phyloP scores from a whole-genome alignment of 2,329 filamentous ascomycete genomes.

The Eutypa lata region DNA sequence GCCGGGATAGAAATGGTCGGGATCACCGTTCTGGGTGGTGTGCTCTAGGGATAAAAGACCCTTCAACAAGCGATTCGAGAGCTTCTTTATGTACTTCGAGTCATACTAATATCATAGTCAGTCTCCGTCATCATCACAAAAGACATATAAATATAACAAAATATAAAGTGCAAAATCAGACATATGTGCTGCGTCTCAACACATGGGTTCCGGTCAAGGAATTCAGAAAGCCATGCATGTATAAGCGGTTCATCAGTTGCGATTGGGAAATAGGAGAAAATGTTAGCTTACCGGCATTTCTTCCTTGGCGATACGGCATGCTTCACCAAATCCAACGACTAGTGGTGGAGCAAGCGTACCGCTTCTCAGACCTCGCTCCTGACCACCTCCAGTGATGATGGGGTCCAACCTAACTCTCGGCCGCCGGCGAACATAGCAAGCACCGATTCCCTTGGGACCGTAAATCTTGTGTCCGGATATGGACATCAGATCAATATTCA shows the following conservation, averaged over 20 bases:
- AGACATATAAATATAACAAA: background rate
- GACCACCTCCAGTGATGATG: conserved; percentile 92
- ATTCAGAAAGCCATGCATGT: conserved; percentile 93
- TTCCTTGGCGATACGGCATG: conserved; percentile 84
- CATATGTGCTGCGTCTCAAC: conserved; percentile 65
- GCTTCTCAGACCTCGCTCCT: conserved; percentile 91
- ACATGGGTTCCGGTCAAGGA: conserved; percentile 56
- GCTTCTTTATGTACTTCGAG: conserved; percentile 72
- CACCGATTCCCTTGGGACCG: conserved; percentile 93
- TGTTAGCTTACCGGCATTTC: conserved; percentile 77
- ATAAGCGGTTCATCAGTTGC: conserved; percentile 76
- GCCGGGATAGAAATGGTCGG: conserved; percentile 82
- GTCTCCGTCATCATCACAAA: conserved; percentile 1
- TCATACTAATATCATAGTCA: conserved; percentile 67
- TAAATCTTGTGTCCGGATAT: conserved; percentile 99
- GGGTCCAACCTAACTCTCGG: conserved; percentile 93
- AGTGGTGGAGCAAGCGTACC: conserved; percentile 88
- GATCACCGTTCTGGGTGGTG: conserved; percentile 85
- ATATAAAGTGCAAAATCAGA: conserved; percentile 47
- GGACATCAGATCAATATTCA: conserved; percentile 98
- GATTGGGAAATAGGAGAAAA: conserved; percentile 20
- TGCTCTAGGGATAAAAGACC: conserved; percentile 89
- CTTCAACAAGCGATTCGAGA: conserved; percentile 80
- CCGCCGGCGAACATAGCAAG: conserved; percentile 89
- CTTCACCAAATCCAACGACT: conserved; percentile 91